Percentiles rank a stretch among this genome's conserved stretches.
These are phyloP conservation scores for Aspergillus phoenicis DNA, from an alignment of 2,329 filamentous ascomycete species.

Conservation along the genomic window DNA sequence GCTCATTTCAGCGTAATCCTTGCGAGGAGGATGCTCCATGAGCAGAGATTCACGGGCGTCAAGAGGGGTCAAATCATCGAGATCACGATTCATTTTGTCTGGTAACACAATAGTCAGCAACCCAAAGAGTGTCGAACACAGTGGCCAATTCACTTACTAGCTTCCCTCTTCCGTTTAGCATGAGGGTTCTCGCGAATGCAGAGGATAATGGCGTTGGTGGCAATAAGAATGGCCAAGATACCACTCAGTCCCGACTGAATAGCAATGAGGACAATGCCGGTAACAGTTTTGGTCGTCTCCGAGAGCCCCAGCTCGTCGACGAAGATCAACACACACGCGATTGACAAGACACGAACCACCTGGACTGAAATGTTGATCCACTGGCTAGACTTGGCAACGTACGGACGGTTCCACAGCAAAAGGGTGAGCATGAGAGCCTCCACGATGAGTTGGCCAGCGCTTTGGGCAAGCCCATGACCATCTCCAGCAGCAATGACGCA, in stretches of 20 bases:
- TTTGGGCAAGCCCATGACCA: constrained; percentile 81
- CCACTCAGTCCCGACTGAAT: constrained; percentile 84
- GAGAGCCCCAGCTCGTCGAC: constrained; percentile 88
- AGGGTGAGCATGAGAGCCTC: constrained; percentile 78
- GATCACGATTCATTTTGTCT: constrained; percentile 76
- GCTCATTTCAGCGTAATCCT: constrained; percentile 40
- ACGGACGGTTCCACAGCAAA: constrained; percentile 83
- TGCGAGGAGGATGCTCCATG: constrained; percentile 59
- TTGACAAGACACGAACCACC: constrained; percentile 82
- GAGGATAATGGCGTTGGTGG: constrained; percentile 81
- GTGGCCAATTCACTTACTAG: constrained; percentile 63
- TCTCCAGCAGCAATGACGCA: constrained; percentile 81
- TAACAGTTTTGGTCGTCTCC: constrained; percentile 91
- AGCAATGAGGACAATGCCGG: constrained; percentile 89
- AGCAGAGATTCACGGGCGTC: constrained; percentile 73
- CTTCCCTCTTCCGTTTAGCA: constrained; percentile 81
- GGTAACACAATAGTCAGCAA: constrained; percentile 15
- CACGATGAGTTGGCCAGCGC: constrained; percentile 75
- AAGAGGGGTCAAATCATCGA: constrained; percentile 81
- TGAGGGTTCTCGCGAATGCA: constrained; percentile 89
- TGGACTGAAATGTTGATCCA: constrained; percentile 94
- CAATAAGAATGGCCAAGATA: constrained; percentile 81
- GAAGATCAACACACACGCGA: constrained; percentile 86
- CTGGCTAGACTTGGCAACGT: constrained; percentile 81
- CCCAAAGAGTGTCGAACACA: background rate